Percentiles rank a stretch among this genome's conserved stretches.
Conservation (phyloP, 805 yeast genomes). For the Suhomyces kilbournensis region DNA sequence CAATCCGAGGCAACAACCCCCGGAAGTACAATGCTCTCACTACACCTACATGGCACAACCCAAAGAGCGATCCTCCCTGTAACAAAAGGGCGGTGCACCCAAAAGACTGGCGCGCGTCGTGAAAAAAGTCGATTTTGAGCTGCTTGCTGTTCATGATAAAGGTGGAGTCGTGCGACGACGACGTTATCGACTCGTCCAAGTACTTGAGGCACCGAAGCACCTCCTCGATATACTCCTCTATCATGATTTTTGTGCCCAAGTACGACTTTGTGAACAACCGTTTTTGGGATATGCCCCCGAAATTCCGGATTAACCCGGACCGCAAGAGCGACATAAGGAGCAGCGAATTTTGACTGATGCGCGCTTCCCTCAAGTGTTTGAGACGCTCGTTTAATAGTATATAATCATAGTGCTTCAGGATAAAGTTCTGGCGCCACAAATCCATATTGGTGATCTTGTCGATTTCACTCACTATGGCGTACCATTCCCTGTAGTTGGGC, state of each 20-base stretch:
- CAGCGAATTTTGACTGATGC: conserved; percentile 55
- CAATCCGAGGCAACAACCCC: conserved; percentile 75
- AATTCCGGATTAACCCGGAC: conserved; percentile 82
- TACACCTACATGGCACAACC: conserved; percentile 91
- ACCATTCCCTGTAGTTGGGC: conserved; percentile 70
- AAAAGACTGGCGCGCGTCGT: conserved; percentile 79
- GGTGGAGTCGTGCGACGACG: conserved; percentile 26
- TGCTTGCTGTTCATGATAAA: conserved; percentile 49
- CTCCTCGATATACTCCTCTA: conserved; percentile 82
- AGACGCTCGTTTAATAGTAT: conserved; percentile 73
- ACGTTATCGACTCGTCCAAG: conserved; percentile 45
- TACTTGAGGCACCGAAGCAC: conserved; percentile 66
- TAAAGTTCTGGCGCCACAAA: conserved; percentile 77
- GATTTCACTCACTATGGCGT: conserved; percentile 47
- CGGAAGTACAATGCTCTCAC: conserved; percentile 76
- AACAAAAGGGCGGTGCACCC: conserved; percentile 88
- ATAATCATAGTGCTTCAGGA: conserved; percentile 80
- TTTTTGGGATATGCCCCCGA: conserved; percentile 85
- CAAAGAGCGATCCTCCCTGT: conserved; percentile 95
- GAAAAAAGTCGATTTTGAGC: conserved; percentile 70
- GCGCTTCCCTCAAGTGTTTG: conserved; percentile 57
- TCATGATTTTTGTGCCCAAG: conserved; percentile 82
- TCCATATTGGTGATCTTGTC: conserved; percentile 46
- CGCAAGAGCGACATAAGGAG: conserved; percentile 64
- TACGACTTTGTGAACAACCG: conserved; percentile 77